Evolutionary conservation across 345 rosid species (phyloP).

Genomic region (Salix arbutifolia): DNA sequence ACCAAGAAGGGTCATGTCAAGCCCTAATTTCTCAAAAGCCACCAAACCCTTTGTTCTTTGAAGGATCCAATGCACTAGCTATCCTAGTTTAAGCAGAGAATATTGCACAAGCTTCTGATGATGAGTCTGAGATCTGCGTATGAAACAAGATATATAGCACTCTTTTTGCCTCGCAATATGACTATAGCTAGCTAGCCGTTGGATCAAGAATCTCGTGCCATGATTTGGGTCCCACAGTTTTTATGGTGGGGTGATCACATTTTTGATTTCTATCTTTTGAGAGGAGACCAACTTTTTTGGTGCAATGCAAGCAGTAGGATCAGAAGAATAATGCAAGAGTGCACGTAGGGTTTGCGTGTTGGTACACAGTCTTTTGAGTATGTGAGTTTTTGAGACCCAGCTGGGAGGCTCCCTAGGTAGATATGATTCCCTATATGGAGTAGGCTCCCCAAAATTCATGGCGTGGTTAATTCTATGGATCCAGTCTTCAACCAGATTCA

Average conservation of each 20-base stretch:
- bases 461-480: slow-evolving; percentile 4
- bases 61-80: slow-evolving; percentile 11
- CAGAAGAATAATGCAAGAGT: slow-evolving; percentile 34
- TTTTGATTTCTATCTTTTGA: background rate
- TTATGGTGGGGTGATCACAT: slow-evolving; percentile 4
- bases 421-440: slow-evolving; percentile 43
- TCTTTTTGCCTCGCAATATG: slow-evolving; percentile 2
- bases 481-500: background rate
- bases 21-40: slow-evolving; percentile 36
- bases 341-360: slow-evolving; percentile 67
- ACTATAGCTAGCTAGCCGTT: background rate
- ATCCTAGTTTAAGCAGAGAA: background rate
- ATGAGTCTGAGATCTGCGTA: too few relatives aligned
- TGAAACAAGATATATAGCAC: slow-evolving; percentile 5
- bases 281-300: slow-evolving; percentile 11
- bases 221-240: slow-evolving; percentile 19
- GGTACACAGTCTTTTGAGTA: slow-evolving; percentile 38
- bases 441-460: slow-evolving; percentile 27
- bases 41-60: slow-evolving; percentile 10
- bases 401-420: slow-evolving; percentile 30
- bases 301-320: background rate
- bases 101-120: background rate
- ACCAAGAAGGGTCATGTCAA: slow-evolving; percentile 17
- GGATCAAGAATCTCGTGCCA: slow-evolving; percentile 31
- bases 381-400: background rate